Base-by-base conservation (phyloP, 1,284 basidiomycete genomes). In the Ustilago esculenta region DNA sequence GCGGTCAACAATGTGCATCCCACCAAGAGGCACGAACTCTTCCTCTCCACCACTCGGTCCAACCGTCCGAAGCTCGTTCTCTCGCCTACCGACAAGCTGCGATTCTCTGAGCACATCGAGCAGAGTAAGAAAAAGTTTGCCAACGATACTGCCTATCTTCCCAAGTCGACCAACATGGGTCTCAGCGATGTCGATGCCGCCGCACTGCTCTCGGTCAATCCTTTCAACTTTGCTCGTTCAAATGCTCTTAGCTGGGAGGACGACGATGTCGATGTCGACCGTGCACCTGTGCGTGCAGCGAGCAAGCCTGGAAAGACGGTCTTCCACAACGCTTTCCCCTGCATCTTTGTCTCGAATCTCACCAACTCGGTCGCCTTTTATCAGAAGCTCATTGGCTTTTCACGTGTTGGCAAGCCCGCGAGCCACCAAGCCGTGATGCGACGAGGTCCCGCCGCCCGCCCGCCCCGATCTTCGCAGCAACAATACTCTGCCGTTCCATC, bases 141-240 rank as follows among this genome's bases (percentile, higher is more conserved):
- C 40, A 35, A 40, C 21, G 69, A 72, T 36, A 72, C 69, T 0
- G 58, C 69, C 4, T 66, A 67, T 32, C 45, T 72, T 4, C 69
- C 69, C 50, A 72, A 72, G 23, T 51, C 69, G 6, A 67, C 69
- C 35, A 72, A 72, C 39, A 72, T 72, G 69, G 69, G 69, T n/a
- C 45, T 72, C 27, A 58, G 54, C 45, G 60, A 66, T 18, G 55
- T 42, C 17, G 69, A 66, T 18, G 69, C 69, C 0, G 69, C 69
- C 2, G 69, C 69, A 0, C 25, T 66, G 20, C 40, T 72, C 6
- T 63, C 58, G 18, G 53, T 58, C 21, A 72, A 72, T 41, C 64
- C 63, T 2, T 72, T 50, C 69, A 72, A 72, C 45, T 67, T 41
- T 29, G 34, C 42, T 14, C 54, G 50, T 1, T 10, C 46, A 30